These are phyloP conservation scores for Saccharomyces hybrid DNA, from an alignment of 1,139 yeast genomes.

Conservation along the genomic window DNA sequence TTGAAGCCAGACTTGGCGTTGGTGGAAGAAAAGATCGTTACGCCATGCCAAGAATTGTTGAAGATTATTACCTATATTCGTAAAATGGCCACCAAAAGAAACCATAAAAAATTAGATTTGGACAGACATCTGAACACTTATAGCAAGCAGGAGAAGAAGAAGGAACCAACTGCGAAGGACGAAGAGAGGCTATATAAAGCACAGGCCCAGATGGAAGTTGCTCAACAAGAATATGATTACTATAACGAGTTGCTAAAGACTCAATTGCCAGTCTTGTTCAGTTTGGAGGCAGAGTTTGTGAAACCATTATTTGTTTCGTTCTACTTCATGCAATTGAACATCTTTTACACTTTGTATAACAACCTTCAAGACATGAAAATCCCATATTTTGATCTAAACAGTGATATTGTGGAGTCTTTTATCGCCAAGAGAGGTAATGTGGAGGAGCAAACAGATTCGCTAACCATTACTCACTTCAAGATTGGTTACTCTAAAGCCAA, in stretches of 20 bases:
- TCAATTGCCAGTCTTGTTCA: constrained; percentile 80
- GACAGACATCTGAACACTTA: constrained; percentile 72
- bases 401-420: constrained; percentile 80
- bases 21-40: constrained; percentile 80
- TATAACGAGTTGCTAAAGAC: constrained; percentile 88
- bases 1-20: constrained; percentile 89
- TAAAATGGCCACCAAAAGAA: constrained; percentile 91
- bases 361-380: constrained; percentile 94
- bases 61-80: constrained; percentile 74
- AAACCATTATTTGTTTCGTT: constrained; percentile 88
- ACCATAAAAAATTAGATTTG: constrained; percentile 88
- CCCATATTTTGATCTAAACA: constrained; percentile 80
- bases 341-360: constrained; percentile 83
- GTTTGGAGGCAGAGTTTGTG: constrained; percentile 84
- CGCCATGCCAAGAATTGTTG: constrained; percentile 86
- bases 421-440: constrained; percentile 76
- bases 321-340: constrained; percentile 95
- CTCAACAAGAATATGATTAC: constrained; percentile 92
- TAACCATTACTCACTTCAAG: constrained; percentile 82
- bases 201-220: constrained; percentile 82
- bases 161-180: constrained; percentile 76
- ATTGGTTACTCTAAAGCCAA: constrained; percentile 80
- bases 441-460: constrained; percentile 80
- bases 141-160: constrained; percentile 64
- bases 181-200: constrained; percentile 85